Percentiles rank a stretch among this genome's conserved stretches.
phyloP scores from a whole-genome alignment of 257 asterid genomes.

The Schizonepeta tenuifolia region DNA sequence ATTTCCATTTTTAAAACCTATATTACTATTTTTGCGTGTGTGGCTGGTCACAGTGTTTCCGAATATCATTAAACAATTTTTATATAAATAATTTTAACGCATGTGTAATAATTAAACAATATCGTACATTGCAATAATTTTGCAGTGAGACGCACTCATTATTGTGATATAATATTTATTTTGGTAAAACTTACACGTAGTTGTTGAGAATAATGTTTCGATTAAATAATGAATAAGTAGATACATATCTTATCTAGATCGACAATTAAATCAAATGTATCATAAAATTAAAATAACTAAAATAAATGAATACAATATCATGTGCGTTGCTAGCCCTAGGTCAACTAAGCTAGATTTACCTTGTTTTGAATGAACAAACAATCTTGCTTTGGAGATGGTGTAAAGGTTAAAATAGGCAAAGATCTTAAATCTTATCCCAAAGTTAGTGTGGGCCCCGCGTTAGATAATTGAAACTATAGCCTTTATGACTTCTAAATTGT shows the following conservation, averaged over 20 bases:
- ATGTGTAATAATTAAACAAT: no score
- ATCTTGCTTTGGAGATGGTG: constrained; percentile 25
- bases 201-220: background rate
- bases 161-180: background rate
- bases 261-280: constrained; percentile 3
- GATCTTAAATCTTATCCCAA: constrained; percentile 33
- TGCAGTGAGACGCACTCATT: background rate
- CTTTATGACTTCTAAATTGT: constrained; percentile 27
- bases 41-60: no score
- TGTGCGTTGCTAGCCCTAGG: constrained; percentile 29
- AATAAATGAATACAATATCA: background rate
- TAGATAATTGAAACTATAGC: constrained; percentile 28
- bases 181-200: background rate
- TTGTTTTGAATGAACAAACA: background rate
- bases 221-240: background rate
- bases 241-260: constrained; percentile 30
- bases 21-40: no score
- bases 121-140: background rate
- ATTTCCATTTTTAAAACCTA: no score
- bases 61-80: no score
- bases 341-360: constrained; percentile 21
- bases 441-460: constrained; percentile 27
- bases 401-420: constrained; percentile 18
- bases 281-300: background rate
- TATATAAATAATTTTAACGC: no score